Conservation (phyloP, 177 flowering plant genomes). For the Vitis hybrid region DNA sequence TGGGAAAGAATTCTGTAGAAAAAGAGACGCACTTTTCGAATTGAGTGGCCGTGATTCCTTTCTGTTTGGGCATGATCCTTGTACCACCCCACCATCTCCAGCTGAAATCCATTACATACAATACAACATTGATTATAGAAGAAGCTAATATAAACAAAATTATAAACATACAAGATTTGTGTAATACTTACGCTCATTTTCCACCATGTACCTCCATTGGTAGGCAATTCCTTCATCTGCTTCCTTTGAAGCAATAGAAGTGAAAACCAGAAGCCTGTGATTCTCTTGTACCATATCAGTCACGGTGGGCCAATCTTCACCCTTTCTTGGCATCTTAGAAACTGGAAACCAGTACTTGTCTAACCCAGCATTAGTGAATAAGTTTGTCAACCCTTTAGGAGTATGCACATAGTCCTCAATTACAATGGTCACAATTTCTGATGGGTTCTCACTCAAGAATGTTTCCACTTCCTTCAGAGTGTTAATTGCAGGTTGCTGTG, state of each 20-base stretch:
- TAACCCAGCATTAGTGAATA: constrained; percentile 79
- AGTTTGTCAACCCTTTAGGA: constrained; percentile 75
- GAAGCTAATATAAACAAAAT: background rate
- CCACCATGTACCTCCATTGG: constrained; percentile 93
- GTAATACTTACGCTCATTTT: constrained; percentile 76
- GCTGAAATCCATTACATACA: constrained; percentile 49
- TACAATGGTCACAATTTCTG: constrained; percentile 89
- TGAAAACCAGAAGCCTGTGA: constrained; percentile 84
- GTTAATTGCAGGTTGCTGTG: constrained; percentile 88
- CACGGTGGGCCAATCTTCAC: constrained; percentile 95
- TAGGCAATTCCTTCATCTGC: constrained; percentile 90
- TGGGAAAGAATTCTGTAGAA: constrained; percentile 87
- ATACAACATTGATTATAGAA: background rate
- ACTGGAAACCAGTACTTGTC: constrained; percentile 90
- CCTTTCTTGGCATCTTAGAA: constrained; percentile 83
- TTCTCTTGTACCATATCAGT: constrained; percentile 75
- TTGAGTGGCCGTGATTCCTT: constrained; percentile 79
- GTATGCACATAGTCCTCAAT: constrained; percentile 96
- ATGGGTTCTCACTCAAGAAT: constrained; percentile 69
- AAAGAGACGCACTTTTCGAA: constrained; percentile 70
- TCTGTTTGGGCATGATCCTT: constrained; percentile 82
- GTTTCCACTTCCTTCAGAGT: constrained; percentile 94
- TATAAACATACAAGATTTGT: background rate
- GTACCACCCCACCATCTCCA: constrained; percentile 88
- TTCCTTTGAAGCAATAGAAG: constrained; percentile 89